These are phyloP conservation scores for Aureobasidium sp. DNA, from an alignment of 2,329 filamentous ascomycete genomes.

Conservation along the genomic window DNA sequence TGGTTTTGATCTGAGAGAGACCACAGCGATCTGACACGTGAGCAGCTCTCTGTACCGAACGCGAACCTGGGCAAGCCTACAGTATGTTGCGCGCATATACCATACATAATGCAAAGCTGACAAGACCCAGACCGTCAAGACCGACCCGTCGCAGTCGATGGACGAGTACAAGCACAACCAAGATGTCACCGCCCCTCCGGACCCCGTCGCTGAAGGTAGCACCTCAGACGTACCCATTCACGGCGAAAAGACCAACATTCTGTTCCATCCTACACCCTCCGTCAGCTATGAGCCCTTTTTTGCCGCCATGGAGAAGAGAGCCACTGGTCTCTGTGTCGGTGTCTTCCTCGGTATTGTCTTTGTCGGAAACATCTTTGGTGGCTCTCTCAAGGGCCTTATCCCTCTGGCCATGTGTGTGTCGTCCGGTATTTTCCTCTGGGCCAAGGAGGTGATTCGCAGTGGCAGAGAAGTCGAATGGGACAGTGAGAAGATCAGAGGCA, in stretches of 20 bases:
- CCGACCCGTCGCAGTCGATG: slow-evolving; percentile 60
- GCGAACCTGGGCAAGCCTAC: slow-evolving; percentile 73
- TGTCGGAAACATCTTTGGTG: slow-evolving; percentile 71
- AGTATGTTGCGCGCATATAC: slow-evolving; percentile 32
- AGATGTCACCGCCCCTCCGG: slow-evolving; percentile 84
- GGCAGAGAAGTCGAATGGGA: slow-evolving; percentile 82
- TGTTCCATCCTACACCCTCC: slow-evolving; percentile 90
- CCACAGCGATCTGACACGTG: slow-evolving; percentile 2
- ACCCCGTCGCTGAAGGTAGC: slow-evolving; percentile 69
- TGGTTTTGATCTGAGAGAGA: neutral
- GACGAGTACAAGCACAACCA: slow-evolving; percentile 77
- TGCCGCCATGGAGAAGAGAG: slow-evolving; percentile 62
- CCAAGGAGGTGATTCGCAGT: slow-evolving; percentile 75
- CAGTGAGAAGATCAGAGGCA: slow-evolving; percentile 74
- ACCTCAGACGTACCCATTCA: slow-evolving; percentile 94
- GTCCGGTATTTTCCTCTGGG: slow-evolving; percentile 80
- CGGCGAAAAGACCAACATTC: slow-evolving; percentile 90
- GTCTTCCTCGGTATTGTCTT: slow-evolving; percentile 69
- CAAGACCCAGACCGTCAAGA: slow-evolving; percentile 50
- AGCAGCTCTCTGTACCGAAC: slow-evolving; percentile 76
- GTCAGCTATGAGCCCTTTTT: slow-evolving; percentile 89
- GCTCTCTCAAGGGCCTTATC: slow-evolving; percentile 65
- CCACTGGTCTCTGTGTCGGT: slow-evolving; percentile 59
- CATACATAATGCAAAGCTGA: too few species aligned
- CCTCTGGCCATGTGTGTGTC: slow-evolving; percentile 63